Base-by-base conservation (phyloP, 208 protist genomes). In the Trypanosoma vivax region DNA sequence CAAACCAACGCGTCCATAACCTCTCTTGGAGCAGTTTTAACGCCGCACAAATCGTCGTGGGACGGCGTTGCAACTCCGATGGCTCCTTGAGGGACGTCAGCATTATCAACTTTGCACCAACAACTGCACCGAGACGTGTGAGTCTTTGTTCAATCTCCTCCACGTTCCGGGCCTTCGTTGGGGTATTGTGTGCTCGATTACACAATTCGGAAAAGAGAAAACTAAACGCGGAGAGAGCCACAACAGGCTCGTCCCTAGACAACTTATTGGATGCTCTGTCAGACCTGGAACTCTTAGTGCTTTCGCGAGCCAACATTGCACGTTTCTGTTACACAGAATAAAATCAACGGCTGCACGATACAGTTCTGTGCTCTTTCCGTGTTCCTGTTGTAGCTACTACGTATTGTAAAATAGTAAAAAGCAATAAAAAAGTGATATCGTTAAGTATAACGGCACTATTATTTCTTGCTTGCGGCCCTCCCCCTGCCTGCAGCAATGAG, bases 191-290 rank as follows among this genome's bases (percentile, higher is more conserved):
- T 5, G 85, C 85, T 29, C 79, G 73, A 6, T 78, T 74, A 55
- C 85, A 92, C 50, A 92, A 37, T 43, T 92, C 80, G 5, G 79
- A 88, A 50, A 92, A 92, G 16, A 92, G 73, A 49, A 88, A 92
- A 58, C 79, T 89, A 62, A 90, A 89, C 9, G 73, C 68, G 0
- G 84, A 84, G n/a, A 87, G 66, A 2, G 84, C 73, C 2, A 92
- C 80, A 38, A 68, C 73, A 3, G 65, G 62, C 30, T 82, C 72
- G 34, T 81, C 70, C 34, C 48, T 72, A 0, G 59, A n/a, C 1
- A 29, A 25, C 28, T 35, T 49, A 34, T 19, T 33, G 11, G 42
- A 55, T 6, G 51, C 13, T 40, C 31, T 49, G 24, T 57, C 58
- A 35, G 64, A 53, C 50, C 66, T 64, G 21, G 59, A 59, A 11